A percentile compares a stretch with the other conserved stretches of the same genome.
These are phyloP conservation scores for Fusarium sp. DNA, from an alignment of 2,329 filamentous ascomycete species.

Conservation along the genomic window DNA sequence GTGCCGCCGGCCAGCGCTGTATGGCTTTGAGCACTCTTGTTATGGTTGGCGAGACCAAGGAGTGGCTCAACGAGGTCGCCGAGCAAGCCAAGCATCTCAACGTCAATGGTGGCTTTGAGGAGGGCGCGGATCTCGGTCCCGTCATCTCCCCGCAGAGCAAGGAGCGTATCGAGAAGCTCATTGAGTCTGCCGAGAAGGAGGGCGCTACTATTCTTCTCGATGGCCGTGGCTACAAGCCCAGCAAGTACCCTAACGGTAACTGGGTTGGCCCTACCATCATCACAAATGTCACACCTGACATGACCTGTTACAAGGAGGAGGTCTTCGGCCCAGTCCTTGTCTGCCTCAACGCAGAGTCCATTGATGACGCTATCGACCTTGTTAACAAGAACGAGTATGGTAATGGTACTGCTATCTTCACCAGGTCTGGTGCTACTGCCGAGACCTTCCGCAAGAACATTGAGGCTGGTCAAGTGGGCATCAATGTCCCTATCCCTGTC, in stretches of 20 bases:
- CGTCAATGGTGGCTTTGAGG: conserved; percentile 84
- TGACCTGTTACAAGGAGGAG: conserved; percentile 87
- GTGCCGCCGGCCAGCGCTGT: conserved; percentile 85
- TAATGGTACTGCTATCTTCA: conserved; percentile 89
- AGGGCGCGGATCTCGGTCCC: conserved; percentile 81
- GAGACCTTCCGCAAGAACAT: conserved; percentile 83
- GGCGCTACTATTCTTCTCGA: conserved; percentile 86
- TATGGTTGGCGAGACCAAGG: conserved; percentile 85
- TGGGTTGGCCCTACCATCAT: conserved; percentile 88
- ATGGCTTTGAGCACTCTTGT: conserved; percentile 88
- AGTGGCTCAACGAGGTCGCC: conserved; percentile 82
- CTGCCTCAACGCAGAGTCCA: conserved; percentile 79
- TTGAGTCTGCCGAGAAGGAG: conserved; percentile 80
- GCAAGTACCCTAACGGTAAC: conserved; percentile 86
- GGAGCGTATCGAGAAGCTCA: conserved; percentile 79
- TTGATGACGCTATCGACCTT: conserved; percentile 82
- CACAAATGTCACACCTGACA: conserved; percentile 79
- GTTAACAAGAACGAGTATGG: conserved; percentile 91
- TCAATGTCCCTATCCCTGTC: conserved; percentile 84
- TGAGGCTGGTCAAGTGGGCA: conserved; percentile 85
- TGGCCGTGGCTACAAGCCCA: conserved; percentile 77
- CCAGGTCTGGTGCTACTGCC: conserved; percentile 78
- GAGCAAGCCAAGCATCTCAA: conserved; percentile 77
- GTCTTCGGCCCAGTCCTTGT: conserved; percentile 89
- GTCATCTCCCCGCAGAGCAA: conserved; percentile 85